Conservation (phyloP, 2,329 filamentous ascomycete genomes). For the Xylariaceae sp. region DNA sequence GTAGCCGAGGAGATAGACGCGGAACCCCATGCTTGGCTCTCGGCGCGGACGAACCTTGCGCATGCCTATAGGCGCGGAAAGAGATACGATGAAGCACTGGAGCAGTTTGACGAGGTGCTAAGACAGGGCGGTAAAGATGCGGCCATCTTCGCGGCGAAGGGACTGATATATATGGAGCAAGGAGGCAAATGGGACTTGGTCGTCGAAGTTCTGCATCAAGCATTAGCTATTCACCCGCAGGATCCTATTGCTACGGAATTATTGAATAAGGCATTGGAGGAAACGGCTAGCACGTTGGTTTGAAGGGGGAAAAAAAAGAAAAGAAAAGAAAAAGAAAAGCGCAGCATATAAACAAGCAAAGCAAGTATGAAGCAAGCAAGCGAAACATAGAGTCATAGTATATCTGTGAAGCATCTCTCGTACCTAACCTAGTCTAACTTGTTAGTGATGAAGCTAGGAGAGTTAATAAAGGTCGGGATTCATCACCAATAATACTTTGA, state of each 20-base stretch:
- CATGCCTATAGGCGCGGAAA: constrained; percentile 75
- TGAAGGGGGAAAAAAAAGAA: background rate
- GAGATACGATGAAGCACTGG: constrained; percentile 64
- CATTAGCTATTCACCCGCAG: constrained; percentile 70
- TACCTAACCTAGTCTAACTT: too few relatives aligned
- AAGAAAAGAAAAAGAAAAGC: too few relatives aligned
- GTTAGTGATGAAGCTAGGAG: too few relatives aligned
- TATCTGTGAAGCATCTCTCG: too few relatives aligned
- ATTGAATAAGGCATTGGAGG: constrained; percentile 63
- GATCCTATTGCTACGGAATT: constrained; percentile 77
- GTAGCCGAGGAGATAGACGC: constrained; percentile 77
- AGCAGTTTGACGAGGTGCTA: constrained; percentile 81
- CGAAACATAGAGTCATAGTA: too few relatives aligned
- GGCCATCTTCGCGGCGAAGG: constrained; percentile 74
- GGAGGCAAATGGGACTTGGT: constrained; percentile 65
- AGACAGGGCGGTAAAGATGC: constrained; percentile 75
- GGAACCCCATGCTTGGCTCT: constrained; percentile 74
- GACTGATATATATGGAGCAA: constrained; percentile 75
- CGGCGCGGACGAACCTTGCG: constrained; percentile 80
- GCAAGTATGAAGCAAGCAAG: too few relatives aligned
- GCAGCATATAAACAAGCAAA: too few relatives aligned
- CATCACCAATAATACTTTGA: too few relatives aligned
- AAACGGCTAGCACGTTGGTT: constrained; percentile 43
- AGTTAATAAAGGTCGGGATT: too few relatives aligned
- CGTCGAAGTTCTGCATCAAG: constrained; percentile 76